Evolutionary conservation across 352 stramenopile genomes (phyloP), one percentile per base, ranked within the genome.

Genomic region (Globisporangium splendens): DNA sequence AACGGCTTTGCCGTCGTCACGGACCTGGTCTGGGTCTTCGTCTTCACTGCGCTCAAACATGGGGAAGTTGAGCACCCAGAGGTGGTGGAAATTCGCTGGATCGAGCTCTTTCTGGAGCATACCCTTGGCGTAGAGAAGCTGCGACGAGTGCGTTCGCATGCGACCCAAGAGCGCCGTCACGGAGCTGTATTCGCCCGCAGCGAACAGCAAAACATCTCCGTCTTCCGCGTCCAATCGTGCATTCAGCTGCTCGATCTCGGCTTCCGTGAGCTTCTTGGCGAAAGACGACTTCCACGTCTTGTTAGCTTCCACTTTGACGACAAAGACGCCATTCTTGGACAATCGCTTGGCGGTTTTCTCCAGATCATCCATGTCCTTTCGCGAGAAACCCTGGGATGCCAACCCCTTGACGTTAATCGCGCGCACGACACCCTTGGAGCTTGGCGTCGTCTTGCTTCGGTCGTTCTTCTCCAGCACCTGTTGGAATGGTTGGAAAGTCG

Each of bases 21-120:
- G 57, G 28, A 62, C 65, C 48, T 65, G 12, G 39, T 44, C 39
- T 5, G 3, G 8, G 13, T 75, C 69, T 11, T 77, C 68, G 51
- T 89, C 81, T 28, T 89, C 76, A 54, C 68, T 85, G 14, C 70
- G 71, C 62, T 94, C 83, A 38, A 96, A 96, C 82, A 96, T 88
- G 17, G 88, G 88, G 56, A 96, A 96, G 62, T 95, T 77, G 41
- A 88, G 70, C 31, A 96, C 82, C 86, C 86, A 96, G 41, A 93
- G 61, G 56, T 88, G 79, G 53, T 91, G 61, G 57, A 89, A 93
- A 65, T 90, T 88, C 43, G 70, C 73, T 12, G 82, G 69, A 22
- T 83, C 62, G 15, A 93, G 61, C 56, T 91, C 83, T 4, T 77
- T 46, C 58, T 84, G 74, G 21, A 94, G 61, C 28, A 75, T 74